Conservation (phyloP, 306 rosid genomes). For the Cicer cuneatum region DNA sequence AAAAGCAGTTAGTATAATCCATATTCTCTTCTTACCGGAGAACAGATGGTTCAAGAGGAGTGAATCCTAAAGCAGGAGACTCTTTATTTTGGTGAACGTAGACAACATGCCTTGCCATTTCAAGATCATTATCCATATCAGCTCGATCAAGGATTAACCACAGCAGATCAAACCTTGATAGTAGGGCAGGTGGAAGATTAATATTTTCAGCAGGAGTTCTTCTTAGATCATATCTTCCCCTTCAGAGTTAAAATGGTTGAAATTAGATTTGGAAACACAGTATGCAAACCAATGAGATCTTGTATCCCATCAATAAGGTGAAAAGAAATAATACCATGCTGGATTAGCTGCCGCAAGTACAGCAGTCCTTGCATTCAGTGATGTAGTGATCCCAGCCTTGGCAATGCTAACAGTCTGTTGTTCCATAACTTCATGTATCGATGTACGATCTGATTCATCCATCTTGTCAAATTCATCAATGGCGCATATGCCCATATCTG, state of each 20-base stretch:
- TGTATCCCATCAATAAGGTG: slow-evolving; percentile 30
- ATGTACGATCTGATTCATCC: slow-evolving; percentile 99
- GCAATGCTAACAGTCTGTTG: slow-evolving; percentile 99
- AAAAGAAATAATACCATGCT: slow-evolving; percentile 70
- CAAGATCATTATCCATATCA: slow-evolving; percentile 97
- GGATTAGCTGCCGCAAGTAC: slow-evolving; percentile 99
- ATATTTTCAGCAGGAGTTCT: slow-evolving; percentile 99
- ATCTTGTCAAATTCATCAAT: slow-evolving; percentile 98
- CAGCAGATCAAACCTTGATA: slow-evolving; percentile 94
- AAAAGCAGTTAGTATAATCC: slow-evolving; percentile 14
- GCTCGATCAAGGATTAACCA: slow-evolving; percentile 99
- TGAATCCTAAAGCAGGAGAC: slow-evolving; percentile 91
- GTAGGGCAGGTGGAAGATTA: slow-evolving; percentile 93
- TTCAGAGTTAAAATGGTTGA: slow-evolving; percentile 49
- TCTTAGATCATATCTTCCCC: slow-evolving; percentile 98
- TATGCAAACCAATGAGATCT: slow-evolving; percentile 11
- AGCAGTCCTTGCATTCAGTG: slow-evolving; percentile 98
- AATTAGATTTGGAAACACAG: slow-evolving; percentile 42
- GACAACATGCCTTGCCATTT: slow-evolving; percentile 96
- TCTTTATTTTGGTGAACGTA: slow-evolving; percentile 93
- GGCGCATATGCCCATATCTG: slow-evolving; percentile 99
- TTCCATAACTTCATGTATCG: slow-evolving; percentile 99
- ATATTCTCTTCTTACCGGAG: slow-evolving; percentile 67
- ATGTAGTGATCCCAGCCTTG: slow-evolving; percentile 98
- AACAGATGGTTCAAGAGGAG: slow-evolving; percentile 95